A percentile compares a stretch with the other conserved stretches of the same genome.
Conservation (phyloP, 2,329 filamentous ascomycete genomes). For the Phialophora tarda region DNA sequence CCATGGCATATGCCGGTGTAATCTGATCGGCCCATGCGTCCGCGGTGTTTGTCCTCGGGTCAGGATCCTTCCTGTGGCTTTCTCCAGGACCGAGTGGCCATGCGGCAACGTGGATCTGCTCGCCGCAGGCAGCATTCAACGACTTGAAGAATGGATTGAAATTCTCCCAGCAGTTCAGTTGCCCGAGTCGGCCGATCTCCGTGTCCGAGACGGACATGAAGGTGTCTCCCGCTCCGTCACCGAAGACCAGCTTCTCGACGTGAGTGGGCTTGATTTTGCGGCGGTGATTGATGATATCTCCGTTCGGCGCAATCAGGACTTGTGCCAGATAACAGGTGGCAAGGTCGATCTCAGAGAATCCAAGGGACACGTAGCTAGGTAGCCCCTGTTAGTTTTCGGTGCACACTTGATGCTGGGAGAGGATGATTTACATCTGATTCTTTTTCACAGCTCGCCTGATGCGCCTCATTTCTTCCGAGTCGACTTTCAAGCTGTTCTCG, state of each 20-base stretch:
- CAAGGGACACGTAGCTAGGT: background rate
- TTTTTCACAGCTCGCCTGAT: too few relatives aligned
- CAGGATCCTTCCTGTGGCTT: background rate
- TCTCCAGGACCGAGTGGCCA: slow-evolving; percentile 47
- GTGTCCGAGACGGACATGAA: background rate
- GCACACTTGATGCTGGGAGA: too few relatives aligned
- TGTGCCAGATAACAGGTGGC: background rate
- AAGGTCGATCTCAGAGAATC: background rate
- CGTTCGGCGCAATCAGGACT: background rate
- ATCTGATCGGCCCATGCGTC: slow-evolving; percentile 46
- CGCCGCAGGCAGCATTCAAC: slow-evolving; percentile 2
- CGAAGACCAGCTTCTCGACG: background rate
- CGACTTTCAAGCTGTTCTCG: slow-evolving; percentile 3
- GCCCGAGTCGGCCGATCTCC: background rate
- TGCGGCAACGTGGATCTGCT: slow-evolving; percentile 50
- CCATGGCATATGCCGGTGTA: slow-evolving; percentile 5
- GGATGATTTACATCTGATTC: background rate
- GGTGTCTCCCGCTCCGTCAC: background rate
- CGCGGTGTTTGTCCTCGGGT: background rate
- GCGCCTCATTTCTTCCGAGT: background rate
- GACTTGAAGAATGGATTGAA: background rate
- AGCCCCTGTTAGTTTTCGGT: background rate
- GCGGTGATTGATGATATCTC: slow-evolving; percentile 1
- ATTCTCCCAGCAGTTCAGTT: slow-evolving; percentile 4
- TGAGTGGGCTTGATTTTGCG: slow-evolving; percentile 9